Percentiles rank a stretch among this genome's conserved stretches.
Evolutionary conservation across 2,329 filamentous ascomycete genomes (phyloP).

Genomic region (Annulohypoxylon truncatum): DNA sequence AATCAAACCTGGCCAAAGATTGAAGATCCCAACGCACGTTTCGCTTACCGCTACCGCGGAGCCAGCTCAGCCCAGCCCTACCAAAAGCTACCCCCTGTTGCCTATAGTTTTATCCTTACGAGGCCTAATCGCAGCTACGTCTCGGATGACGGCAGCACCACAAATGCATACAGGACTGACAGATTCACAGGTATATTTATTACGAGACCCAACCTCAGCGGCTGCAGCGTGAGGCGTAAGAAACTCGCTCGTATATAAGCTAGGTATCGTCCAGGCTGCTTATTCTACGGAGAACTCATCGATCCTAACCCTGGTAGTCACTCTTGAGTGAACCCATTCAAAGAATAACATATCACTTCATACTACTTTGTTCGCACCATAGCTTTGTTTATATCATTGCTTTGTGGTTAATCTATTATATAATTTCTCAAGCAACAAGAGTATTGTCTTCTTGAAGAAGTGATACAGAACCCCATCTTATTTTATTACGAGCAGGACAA

Average conservation of each 20-base stretch:
- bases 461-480: background rate
- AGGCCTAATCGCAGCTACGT: background rate
- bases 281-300: background rate
- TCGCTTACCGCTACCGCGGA: conserved; percentile 24
- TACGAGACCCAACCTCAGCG: conserved; percentile 13
- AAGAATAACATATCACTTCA: background rate
- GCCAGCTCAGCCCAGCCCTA: conserved; percentile 14
- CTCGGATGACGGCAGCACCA: conserved; percentile 8
- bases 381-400: background rate
- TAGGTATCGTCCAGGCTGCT: background rate
- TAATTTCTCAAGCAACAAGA: background rate
- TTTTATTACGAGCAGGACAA: background rate
- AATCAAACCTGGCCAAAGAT: background rate
- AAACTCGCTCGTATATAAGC: conserved; percentile 9
- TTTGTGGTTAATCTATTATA: background rate
- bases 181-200: background rate
- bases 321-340: background rate
- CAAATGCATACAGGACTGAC: conserved; percentile 20
- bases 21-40: conserved; percentile 7
- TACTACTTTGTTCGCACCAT: background rate
- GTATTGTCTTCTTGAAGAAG: background rate
- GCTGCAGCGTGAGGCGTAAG: conserved; percentile 5
- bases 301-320: background rate
- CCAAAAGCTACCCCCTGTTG: conserved; percentile 8
- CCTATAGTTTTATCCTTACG: background rate